phyloP scores from a whole-genome alignment of 257 asterid species.

The Oldenlandia corymbosa region DNA sequence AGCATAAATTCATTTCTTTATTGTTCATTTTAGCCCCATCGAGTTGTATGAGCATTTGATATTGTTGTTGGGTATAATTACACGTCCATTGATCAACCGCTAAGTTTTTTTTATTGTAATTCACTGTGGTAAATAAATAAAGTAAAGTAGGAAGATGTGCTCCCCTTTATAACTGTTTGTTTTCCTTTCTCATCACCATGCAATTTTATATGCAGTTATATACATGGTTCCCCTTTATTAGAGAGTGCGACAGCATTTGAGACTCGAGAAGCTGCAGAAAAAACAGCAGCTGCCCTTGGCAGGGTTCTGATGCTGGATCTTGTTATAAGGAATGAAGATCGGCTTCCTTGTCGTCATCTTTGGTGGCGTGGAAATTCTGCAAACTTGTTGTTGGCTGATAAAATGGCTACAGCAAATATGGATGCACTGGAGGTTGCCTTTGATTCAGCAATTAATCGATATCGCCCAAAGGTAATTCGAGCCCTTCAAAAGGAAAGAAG shows the following conservation, averaged over 20 bases:
- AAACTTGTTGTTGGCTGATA: constrained; percentile 79
- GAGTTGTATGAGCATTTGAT: background rate
- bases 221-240: constrained; percentile 87
- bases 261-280: constrained; percentile 76
- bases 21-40: background rate
- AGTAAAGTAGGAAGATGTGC: too few species aligned
- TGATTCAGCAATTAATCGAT: constrained; percentile 81
- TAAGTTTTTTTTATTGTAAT: background rate
- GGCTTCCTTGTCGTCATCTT: constrained; percentile 95
- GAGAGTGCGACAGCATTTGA: constrained; percentile 83
- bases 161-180: background rate
- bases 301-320: constrained; percentile 92
- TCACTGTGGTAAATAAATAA: background rate
- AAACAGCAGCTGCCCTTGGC: constrained; percentile 82
- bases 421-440: constrained; percentile 76
- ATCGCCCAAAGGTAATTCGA: constrained; percentile 74
- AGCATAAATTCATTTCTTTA: too few species aligned
- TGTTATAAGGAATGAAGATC: constrained; percentile 94
- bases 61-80: background rate
- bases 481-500: constrained; percentile 95
- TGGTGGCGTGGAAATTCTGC: constrained; percentile 97
- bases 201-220: constrained; percentile 44
- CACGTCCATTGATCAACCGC: too few species aligned
- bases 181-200: constrained; percentile 1
- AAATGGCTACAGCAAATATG: constrained; percentile 42